Percentiles rank a stretch among this genome's conserved stretches.
Conservation (phyloP, 1,139 yeast species). For the Kodamaea suecica region DNA sequence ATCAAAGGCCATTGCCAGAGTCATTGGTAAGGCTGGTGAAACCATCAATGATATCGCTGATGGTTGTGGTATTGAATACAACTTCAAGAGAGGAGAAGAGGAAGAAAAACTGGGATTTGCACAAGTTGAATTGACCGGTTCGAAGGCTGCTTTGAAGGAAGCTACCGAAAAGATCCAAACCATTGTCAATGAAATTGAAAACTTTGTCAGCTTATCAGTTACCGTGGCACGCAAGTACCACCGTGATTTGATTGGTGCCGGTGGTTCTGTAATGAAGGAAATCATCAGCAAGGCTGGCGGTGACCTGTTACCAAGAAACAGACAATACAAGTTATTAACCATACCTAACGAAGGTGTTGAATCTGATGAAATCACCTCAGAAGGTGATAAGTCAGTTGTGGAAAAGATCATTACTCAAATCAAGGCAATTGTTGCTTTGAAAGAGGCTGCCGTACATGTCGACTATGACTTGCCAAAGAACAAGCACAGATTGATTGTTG, state of each 20-base stretch:
- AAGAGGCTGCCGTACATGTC: conserved; percentile 60
- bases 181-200: conserved; percentile 66
- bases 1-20: conserved; percentile 67
- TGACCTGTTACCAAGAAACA: conserved; percentile 43
- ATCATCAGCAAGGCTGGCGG: conserved; percentile 83
- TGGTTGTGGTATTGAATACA: conserved; percentile 73
- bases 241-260: conserved; percentile 75
- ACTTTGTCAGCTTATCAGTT: conserved; percentile 57
- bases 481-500: conserved; percentile 75
- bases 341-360: conserved; percentile 74
- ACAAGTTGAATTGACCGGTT: conserved; percentile 73
- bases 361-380: conserved; percentile 58
- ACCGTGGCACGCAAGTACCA: conserved; percentile 78
- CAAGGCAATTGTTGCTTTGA: conserved; percentile 59
- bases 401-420: conserved; percentile 65
- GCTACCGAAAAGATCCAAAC: conserved; percentile 64
- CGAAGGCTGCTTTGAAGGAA: conserved; percentile 72
- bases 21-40: conserved; percentile 89
- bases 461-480: conserved; percentile 64
- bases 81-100: conserved; percentile 50
- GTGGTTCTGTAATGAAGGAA: conserved; percentile 72
- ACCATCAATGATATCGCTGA: conserved; percentile 79
- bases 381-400: conserved; percentile 78
- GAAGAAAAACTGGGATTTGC: conserved; percentile 45
- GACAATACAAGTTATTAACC: conserved; percentile 58